phyloP scores from a whole-genome alignment of 306 rosid genomes.

The Coriaria nepalensis region DNA sequence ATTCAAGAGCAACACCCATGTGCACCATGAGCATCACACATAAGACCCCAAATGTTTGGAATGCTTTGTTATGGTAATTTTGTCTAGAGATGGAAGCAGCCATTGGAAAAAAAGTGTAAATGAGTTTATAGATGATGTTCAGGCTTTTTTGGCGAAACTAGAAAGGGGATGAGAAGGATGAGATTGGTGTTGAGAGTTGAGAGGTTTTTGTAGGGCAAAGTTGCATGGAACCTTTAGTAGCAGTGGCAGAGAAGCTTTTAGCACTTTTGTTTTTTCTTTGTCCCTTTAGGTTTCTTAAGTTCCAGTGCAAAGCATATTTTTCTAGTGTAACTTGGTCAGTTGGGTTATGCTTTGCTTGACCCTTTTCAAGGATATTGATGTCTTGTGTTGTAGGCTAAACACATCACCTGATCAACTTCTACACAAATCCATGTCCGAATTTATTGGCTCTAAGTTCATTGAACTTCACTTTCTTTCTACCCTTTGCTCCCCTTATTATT shows the following conservation, averaged over 20 bases:
- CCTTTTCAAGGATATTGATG: slow-evolving; percentile 44
- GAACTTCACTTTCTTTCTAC: no score
- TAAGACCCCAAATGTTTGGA: slow-evolving; percentile 25
- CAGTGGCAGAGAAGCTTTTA: slow-evolving; percentile 49
- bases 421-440: no score
- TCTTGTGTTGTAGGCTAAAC: slow-evolving; percentile 45
- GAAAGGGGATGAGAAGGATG: slow-evolving; percentile 23
- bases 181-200: slow-evolving; percentile 10
- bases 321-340: slow-evolving; percentile 21
- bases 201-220: slow-evolving; percentile 50
- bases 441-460: no score
- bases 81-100: slow-evolving; percentile 14
- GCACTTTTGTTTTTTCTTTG: slow-evolving; percentile 31
- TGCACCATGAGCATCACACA: slow-evolving; percentile 35
- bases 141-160: no score
- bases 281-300: slow-evolving; percentile 41
- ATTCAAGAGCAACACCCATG: slow-evolving; percentile 36
- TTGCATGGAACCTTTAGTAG: slow-evolving; percentile 30
- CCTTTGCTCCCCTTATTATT: no score
- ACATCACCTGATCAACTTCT: neutral
- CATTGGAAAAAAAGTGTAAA: slow-evolving; percentile 25
- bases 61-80: slow-evolving; percentile 15
- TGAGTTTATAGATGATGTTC: neutral
- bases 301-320: slow-evolving; percentile 62
- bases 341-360: slow-evolving; percentile 65